These are phyloP conservation scores for Amanita rimosa DNA, from an alignment of 768 basidiomycete species.

Conservation along the genomic window DNA sequence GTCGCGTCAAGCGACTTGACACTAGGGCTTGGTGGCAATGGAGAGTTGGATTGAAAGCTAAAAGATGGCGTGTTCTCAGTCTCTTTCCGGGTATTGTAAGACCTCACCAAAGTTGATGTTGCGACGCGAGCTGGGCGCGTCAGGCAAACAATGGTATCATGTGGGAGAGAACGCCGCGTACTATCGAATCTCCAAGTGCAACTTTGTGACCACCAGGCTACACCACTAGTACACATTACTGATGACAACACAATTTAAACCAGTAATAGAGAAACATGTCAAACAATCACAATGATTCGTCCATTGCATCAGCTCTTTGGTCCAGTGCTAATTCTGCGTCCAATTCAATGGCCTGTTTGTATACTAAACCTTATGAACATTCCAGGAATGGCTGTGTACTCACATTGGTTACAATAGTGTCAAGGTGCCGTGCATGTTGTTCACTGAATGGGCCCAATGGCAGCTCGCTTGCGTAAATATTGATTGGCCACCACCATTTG, in stretches of 20 bases:
- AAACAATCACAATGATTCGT: not conserved
- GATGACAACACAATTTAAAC: too few species aligned
- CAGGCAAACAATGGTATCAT: conserved; percentile 68
- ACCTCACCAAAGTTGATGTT: not conserved
- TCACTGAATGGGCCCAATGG: too few species aligned
- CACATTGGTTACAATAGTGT: not conserved
- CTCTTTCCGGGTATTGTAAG: conserved; percentile 1
- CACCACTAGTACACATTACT: too few species aligned
- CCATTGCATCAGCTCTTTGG: not conserved
- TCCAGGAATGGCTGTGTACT: not conserved
- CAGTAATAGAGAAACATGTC: too few species aligned
- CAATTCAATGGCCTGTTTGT: not conserved
- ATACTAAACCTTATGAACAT: conserved; percentile 1
- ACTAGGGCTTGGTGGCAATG: too few species aligned
- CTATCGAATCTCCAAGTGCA: too few species aligned
- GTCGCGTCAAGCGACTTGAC: too few species aligned
- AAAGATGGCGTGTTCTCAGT: not conserved
- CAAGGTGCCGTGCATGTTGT: not conserved
- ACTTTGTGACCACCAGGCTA: too few species aligned
- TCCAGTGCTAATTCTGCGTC: not conserved
- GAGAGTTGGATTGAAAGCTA: conserved; percentile 3
- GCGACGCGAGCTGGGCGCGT: conserved; percentile 35
- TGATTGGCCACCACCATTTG: too few species aligned
- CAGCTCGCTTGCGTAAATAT: too few species aligned
- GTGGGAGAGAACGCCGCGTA: conserved; percentile 46